These are phyloP conservation scores for Eutrema salsugineum DNA, from an alignment of 441 rosid genomes.

Conservation along the genomic window DNA sequence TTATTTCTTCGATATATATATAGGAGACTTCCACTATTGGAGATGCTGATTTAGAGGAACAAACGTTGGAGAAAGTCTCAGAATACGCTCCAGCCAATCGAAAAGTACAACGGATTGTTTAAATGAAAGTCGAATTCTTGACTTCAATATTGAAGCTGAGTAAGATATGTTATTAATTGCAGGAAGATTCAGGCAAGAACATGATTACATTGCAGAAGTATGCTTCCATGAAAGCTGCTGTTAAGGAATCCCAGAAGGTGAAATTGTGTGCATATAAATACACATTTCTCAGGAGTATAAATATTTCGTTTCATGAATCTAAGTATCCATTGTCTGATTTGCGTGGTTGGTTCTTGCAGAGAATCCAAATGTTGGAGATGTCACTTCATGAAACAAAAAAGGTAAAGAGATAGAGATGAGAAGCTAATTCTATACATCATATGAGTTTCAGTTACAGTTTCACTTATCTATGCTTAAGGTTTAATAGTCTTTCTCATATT, in stretches of 20 bases:
- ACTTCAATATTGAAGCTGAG: neutral
- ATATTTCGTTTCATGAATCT: neutral
- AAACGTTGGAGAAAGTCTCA: neutral
- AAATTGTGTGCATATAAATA: neutral
- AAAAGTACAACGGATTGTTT: neutral
- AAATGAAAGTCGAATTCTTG: neutral
- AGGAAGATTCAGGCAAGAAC: conserved; percentile 2
- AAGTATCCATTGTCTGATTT: neutral
- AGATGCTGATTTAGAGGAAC: conserved; percentile 11
- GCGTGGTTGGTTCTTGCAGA: conserved; percentile 15
- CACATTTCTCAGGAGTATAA: neutral
- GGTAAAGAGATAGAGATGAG: conserved; percentile 11
- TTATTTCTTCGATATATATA: neutral
- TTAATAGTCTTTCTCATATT: neutral
- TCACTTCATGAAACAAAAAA: conserved; percentile 20
- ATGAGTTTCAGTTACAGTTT: neutral
- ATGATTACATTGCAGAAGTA: neutral
- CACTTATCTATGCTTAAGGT: neutral
- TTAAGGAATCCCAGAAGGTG: conserved; percentile 13
- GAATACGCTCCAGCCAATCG: neutral
- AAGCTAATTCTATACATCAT: neutral
- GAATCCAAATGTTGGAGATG: conserved; percentile 15
- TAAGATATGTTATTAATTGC: conserved; percentile 1
- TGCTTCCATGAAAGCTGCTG: conserved; percentile 9
- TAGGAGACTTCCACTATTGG: conserved; percentile 9